Percentiles rank a stretch among this genome's conserved stretches.
phyloP scores from a whole-genome alignment of 768 basidiomycete genomes.

The Hericium alpestre region DNA sequence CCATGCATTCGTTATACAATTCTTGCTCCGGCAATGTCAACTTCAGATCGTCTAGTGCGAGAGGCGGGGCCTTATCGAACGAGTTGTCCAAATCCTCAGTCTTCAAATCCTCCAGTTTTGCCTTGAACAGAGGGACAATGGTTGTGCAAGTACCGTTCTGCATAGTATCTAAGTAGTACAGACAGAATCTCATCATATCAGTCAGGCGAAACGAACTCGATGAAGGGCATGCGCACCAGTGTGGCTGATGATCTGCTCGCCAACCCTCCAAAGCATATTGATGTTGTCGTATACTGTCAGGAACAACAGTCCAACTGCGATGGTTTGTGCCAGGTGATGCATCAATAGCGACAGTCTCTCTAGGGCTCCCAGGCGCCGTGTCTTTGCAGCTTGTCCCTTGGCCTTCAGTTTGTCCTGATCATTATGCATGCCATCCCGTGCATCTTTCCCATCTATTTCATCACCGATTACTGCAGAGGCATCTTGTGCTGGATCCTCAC shows the following conservation, averaged over 20 bases:
- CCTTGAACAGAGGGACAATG: conserved; percentile 19
- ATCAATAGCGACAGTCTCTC: conserved; percentile 15
- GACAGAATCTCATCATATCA: too few relatives aligned
- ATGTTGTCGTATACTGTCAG: conserved; percentile 27
- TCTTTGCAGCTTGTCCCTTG: too few relatives aligned
- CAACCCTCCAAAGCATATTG: conserved; percentile 20
- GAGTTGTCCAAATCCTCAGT: conserved; percentile 12
- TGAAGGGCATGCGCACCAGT: conserved; percentile 10
- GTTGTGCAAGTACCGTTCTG: conserved; percentile 31
- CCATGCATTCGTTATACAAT: not conserved
- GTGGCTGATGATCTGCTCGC: conserved; percentile 25
- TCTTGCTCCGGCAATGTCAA: conserved; percentile 6
- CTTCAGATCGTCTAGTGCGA: conserved; percentile 20
- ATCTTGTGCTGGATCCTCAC: too few relatives aligned
- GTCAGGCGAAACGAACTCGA: too few relatives aligned
- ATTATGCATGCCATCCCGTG: too few relatives aligned
- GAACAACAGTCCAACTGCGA: conserved; percentile 17
- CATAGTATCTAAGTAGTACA: conserved; percentile 19
- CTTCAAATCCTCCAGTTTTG: conserved; percentile 17
- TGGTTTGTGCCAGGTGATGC: conserved; percentile 4
- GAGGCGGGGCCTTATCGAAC: conserved; percentile 16
- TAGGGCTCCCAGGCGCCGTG: conserved; percentile 4
- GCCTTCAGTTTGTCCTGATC: too few relatives aligned
- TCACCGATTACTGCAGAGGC: too few relatives aligned
- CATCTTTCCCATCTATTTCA: too few relatives aligned